Base-by-base conservation (phyloP, 257 asterid species). In the Marsdenia floribunda region DNA sequence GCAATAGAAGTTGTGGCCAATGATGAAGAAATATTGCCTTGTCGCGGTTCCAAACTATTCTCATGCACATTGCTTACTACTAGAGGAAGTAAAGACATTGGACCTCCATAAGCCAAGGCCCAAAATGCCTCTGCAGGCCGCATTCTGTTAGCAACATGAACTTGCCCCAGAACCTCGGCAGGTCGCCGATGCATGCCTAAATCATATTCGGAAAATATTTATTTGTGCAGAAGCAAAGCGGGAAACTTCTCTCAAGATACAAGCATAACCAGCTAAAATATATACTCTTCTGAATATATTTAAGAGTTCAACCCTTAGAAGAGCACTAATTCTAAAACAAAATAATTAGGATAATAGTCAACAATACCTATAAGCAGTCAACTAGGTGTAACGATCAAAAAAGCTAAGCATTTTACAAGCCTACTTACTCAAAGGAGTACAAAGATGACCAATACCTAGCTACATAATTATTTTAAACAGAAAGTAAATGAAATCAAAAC, bases 121-220 rank as follows among this genome's bases (percentile, higher is more conserved):
- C 99, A 94, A 73, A 94, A 83, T 77, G 99, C 93, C 85, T 94
- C 98, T 21, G 90, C 75, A 24, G 98, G 97, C 40, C 98, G 89
- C 89, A 89, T 89, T 87, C 97, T 91, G 78, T 86, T 85, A 73
- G 98, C 97, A 80, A 94, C 97, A 67, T 94, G 97, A 74, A 94
- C 99, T 87, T 94, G 99, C 81, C 99, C 99, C 76, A 94, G 98
- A 83, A 94, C 97, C 87, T 94, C 99, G 53, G 99, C 99, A 42
- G 97, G 99, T 76, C 97, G 87, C 77, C 99, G 89, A 57, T 83
- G 88, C 88, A 87, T 81, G 72, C 99, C 99, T 94, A 85, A 82
- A 81, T 78, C 73, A 70, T 78, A 80, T 37, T 80, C 74, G 59
- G 73, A 68, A 54, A 70, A 35, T 76, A 81, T 52, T 59, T 72